Evolutionary conservation across 148 eudicot genomes (phyloP).

Genomic region (Fagopyrum esculentum): DNA sequence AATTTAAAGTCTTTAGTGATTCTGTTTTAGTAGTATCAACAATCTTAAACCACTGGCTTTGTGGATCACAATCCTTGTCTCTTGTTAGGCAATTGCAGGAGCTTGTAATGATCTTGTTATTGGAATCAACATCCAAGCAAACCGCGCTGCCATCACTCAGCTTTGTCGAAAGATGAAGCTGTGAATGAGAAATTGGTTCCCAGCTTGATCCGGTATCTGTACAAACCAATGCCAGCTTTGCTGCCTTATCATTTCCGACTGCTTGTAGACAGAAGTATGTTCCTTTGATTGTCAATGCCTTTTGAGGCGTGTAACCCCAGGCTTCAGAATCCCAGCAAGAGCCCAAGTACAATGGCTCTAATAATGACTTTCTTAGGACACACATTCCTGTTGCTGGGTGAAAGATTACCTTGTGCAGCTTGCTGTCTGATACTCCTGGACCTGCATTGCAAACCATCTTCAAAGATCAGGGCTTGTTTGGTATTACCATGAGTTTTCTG

Average conservation of each 20-base stretch:
- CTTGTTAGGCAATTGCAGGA: conserved; percentile 50
- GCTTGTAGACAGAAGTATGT: conserved; percentile 50
- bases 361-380: conserved; percentile 26
- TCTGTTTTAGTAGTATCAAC: neutral
- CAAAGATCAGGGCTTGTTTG: no score
- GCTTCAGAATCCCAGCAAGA: conserved; percentile 46
- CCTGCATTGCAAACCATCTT: conserved; percentile 33
- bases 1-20: neutral
- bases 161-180: conserved; percentile 63
- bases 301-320: conserved; percentile 37
- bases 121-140: conserved; percentile 52
- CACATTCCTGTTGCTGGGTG: conserved; percentile 82
- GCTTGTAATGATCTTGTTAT: conserved; percentile 36
- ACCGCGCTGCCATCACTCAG: conserved; percentile 9
- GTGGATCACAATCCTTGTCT: conserved; percentile 59
- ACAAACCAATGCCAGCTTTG: conserved; percentile 23
- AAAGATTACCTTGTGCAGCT: conserved; percentile 43
- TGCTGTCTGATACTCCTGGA: conserved; percentile 23
- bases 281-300: conserved; percentile 22
- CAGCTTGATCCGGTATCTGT: conserved; percentile 33
- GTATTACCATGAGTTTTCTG: no score
- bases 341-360: conserved; percentile 30
- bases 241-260: conserved; percentile 22
- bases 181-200: conserved; percentile 58
- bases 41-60: conserved; percentile 76